Percentiles rank a stretch among this genome's conserved stretches.
Conservation (phyloP, 2,329 filamentous ascomycete species). For the Ophiostoma populinum region DNA sequence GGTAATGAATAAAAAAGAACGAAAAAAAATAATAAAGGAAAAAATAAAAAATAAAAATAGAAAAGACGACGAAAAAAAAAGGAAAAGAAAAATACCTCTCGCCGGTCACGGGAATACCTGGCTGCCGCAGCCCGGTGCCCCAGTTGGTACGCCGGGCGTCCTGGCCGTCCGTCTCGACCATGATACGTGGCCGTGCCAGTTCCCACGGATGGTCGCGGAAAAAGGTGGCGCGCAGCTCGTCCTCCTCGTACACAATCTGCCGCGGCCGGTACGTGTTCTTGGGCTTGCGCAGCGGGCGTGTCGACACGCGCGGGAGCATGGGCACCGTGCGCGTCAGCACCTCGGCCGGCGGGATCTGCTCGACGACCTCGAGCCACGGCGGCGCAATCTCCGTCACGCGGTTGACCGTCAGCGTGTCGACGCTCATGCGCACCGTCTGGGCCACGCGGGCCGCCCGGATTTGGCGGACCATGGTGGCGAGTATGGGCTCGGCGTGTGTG, state of each 20-base stretch:
- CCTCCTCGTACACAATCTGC: conserved; percentile 64
- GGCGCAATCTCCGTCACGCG: conserved; percentile 18
- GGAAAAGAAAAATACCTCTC: conserved; percentile 45
- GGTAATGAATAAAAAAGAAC: not conserved
- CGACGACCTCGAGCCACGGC: conserved; percentile 34
- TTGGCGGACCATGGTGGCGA: conserved; percentile 3
- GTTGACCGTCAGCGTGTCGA: conserved; percentile 19
- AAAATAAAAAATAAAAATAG: too few species aligned
- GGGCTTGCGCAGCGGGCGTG: conserved; percentile 33
- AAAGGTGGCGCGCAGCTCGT: conserved; percentile 63
- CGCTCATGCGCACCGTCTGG: conserved; percentile 21
- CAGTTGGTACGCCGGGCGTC: conserved; percentile 65
- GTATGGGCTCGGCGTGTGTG: too few species aligned
- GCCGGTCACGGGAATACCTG: conserved; percentile 59
- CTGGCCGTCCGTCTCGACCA: conserved; percentile 73
- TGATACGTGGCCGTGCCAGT: conserved; percentile 67
- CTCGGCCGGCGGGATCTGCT: conserved; percentile 39
- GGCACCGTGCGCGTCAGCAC: conserved; percentile 36
- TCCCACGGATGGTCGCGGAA: conserved; percentile 97
- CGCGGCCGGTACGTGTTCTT: conserved; percentile 70
- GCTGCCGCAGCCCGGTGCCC: conserved; percentile 57
- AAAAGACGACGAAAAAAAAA: too few species aligned
- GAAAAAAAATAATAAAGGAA: too few species aligned
- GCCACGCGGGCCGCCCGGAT: conserved; percentile 25
- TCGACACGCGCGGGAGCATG: conserved; percentile 29